Base-by-base conservation (phyloP, 1,284 basidiomycete species). In the Porphyrellus sp. region DNA sequence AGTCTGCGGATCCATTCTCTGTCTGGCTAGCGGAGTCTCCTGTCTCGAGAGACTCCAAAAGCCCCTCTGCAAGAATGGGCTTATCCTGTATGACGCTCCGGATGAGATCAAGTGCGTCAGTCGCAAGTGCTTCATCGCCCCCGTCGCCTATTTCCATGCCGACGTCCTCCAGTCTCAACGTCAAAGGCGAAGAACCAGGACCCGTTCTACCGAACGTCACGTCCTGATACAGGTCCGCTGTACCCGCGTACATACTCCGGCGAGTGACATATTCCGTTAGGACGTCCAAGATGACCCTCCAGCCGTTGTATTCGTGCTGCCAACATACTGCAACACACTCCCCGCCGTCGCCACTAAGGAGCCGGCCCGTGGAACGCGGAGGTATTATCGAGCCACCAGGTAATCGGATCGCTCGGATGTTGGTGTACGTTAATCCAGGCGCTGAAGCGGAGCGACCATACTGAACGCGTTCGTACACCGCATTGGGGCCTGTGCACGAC, bases 201-300 rank as follows among this genome's bases (percentile, higher is more conserved):
- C 70, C 70, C 27, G 74, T 71, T 51, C 72, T 69, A 16, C 73
- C 74, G 59, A 82, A 82, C 5, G 78, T 77, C 30, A 80, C 72
- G 44, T 81, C 76, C 41, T 77, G 74, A 62, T 77, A 80, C 24
- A 72, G 72, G 9, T 75, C 73, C 5, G 72, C 64, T 5, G 72
- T 67, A 4, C 72, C 72, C 31, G 71, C 67, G 45, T 72, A 70
- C 62, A 74, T 65, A 13, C 79, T 76, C 52, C 75, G 72, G 35
- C 78, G 77, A 55, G 81, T 82, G 46, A 86, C 80, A 62, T 87
- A 92, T 63, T 86, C 82, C 6, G 82, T 81, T 47, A 95, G 72
- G 20, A 93, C 71, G 61, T 93, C 93, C 11, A 90, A 70, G 18
- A 93, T 71, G 15, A 94, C 67, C 61, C 83, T 86, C 91, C 92